Evolutionary conservation across 371 early-diverging fungal genomes (phyloP), one percentile per base, ranked within the genome.

Genomic region (Actinomucor elegans): DNA sequence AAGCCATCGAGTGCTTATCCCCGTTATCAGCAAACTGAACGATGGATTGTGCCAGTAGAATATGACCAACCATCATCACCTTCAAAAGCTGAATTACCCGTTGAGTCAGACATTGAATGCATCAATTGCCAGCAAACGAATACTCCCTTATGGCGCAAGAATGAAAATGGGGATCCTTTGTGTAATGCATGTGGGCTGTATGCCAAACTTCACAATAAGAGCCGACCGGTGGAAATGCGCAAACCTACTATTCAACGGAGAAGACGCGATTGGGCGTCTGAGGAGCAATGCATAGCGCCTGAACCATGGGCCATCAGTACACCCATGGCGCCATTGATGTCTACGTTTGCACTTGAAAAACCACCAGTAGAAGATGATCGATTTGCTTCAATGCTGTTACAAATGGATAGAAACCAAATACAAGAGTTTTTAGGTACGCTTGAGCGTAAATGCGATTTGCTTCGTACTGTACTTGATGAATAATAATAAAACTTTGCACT

Each of bases 161-260:
- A 91, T 52, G 79, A 84, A 24, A 75, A 85, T 32, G 92, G 91
- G 20, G 81, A 88, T 55, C 80, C 88, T n/a, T 83, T 93, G 17
- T 94, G 96, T 69, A 94, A 94, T 66, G 94, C 94, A 0, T 94
- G 94, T 55, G 94, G 94, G 9, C 71, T 94, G n/a, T 94, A 94
- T 61, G 83, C 83, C 33, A 90, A 88, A 47, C 77, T 92, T 5
- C 94, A 96, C 54, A 76, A 80, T 45, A 67, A 73, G 15, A 81
- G 80, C 43, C 80, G 89, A 3, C 88, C 84, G 0, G 69, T 78
- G 1, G 74, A 75, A 21, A 83, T 89, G 86, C 79, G 83, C 56
- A 82, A 84, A 49, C 48, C 78, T 3, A 85, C 81, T 27, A 84
- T 86, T 54, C 84, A 86, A 44, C 74, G 84, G 43, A 77, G 89